These are phyloP conservation scores for Lunularia cruciata DNA, from an alignment of 225 moss, liverwort and hornwort species.

Conservation along the genomic window DNA sequence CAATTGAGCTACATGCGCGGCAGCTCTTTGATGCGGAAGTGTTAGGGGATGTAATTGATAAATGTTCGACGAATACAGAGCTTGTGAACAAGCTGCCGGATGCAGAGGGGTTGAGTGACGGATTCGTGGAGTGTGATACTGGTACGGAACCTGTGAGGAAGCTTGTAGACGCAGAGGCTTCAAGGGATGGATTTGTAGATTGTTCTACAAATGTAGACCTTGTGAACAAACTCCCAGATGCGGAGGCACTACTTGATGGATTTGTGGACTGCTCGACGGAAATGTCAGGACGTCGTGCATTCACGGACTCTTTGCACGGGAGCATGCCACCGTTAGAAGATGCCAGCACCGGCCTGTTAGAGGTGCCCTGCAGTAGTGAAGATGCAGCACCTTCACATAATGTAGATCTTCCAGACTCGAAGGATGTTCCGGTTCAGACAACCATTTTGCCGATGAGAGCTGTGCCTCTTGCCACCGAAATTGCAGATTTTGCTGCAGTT, in stretches of 20 bases:
- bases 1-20: conserved; percentile 20
- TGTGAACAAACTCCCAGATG: conserved; percentile 40
- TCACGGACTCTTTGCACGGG: conserved; percentile 32
- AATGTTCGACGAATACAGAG: background rate
- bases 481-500: conserved; percentile 45
- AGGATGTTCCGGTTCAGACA: conserved; percentile 13
- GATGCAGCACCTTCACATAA: conserved; percentile 43
- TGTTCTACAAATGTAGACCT: conserved; percentile 14
- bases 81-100: conserved; percentile 42
- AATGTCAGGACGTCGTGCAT: conserved; percentile 18
- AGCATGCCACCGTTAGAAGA: conserved; percentile 43
- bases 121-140: conserved; percentile 31
- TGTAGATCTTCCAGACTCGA: conserved; percentile 40
- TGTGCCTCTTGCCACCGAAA: conserved; percentile 31
- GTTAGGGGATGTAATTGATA: background rate
- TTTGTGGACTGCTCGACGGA: conserved; percentile 35
- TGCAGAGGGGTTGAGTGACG: conserved; percentile 30
- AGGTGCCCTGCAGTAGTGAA: conserved; percentile 46
- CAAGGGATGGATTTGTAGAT: conserved; percentile 29
- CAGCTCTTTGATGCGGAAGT: conserved; percentile 6
- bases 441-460: conserved; percentile 30
- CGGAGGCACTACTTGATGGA: conserved; percentile 24
- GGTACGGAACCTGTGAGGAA: conserved; percentile 39
- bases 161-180: conserved; percentile 36
- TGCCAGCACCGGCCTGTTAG: conserved; percentile 41